Evolutionary conservation across 257 asterid species (phyloP).

Genomic region (Rubia yunnanensis): DNA sequence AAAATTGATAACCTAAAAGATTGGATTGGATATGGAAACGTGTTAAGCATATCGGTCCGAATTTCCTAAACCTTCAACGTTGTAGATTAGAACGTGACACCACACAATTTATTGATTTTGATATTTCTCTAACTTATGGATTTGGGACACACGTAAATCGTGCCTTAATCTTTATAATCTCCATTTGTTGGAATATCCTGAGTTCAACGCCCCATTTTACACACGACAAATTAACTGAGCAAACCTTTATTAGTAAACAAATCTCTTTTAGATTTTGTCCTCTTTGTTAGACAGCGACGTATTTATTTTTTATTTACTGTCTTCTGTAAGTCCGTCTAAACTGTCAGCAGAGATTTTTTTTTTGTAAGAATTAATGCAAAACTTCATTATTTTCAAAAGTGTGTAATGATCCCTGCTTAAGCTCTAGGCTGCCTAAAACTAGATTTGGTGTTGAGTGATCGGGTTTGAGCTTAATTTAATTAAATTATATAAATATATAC

Average conservation of each 20-base stretch:
- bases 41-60: background rate
- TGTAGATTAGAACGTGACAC: background rate
- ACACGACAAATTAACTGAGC: background rate
- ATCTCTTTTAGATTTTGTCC: background rate
- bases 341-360: too few species aligned
- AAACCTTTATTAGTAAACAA: background rate
- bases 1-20: background rate
- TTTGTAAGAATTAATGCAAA: too few species aligned
- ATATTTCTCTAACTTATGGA: background rate
- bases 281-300: background rate
- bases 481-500: too few species aligned
- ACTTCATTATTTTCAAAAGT: too few species aligned
- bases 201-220: background rate
- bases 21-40: background rate
- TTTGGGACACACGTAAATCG: background rate
- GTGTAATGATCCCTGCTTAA: too few species aligned
- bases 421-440: too few species aligned
- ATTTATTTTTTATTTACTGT: too few species aligned
- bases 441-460: too few species aligned
- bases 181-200: background rate
- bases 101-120: background rate
- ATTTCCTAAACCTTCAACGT: background rate
- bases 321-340: too few species aligned
- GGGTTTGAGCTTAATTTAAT: too few species aligned
- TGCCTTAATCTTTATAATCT: background rate